These are phyloP conservation scores for Purpureocillium takamizusanense DNA, from an alignment of 2,329 filamentous ascomycete genomes.

Conservation along the genomic window DNA sequence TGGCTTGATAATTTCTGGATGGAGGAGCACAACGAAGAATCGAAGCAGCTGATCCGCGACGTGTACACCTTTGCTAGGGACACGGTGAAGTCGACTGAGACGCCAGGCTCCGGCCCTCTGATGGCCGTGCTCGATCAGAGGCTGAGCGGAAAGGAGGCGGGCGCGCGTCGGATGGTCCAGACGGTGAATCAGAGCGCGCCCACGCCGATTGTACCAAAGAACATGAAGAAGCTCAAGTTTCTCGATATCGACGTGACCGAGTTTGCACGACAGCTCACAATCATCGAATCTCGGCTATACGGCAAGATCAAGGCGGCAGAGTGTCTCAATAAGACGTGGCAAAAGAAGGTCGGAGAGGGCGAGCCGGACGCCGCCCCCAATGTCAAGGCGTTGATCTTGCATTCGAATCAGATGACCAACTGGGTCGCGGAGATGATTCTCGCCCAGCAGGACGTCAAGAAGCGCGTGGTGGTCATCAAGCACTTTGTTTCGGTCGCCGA, in stretches of 20 bases:
- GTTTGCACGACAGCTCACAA: conserved; percentile 94
- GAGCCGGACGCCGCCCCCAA: conserved; percentile 84
- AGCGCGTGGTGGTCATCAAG: conserved; percentile 94
- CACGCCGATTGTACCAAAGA: conserved; percentile 87
- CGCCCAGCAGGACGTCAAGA: conserved; percentile 88
- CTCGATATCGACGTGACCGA: conserved; percentile 92
- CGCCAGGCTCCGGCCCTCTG: conserved; percentile 75
- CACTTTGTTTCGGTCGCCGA: conserved; percentile 96
- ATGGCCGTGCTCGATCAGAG: conserved; percentile 85
- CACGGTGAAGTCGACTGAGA: conserved; percentile 86
- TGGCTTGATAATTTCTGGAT: conserved; percentile 99
- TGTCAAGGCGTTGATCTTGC: conserved; percentile 90
- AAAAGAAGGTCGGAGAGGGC: conserved; percentile 80
- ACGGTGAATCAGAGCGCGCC: conserved; percentile 78
- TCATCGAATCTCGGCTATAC: conserved; percentile 91
- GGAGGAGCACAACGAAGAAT: conserved; percentile 82
- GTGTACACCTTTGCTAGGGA: conserved; percentile 89
- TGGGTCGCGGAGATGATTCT: conserved; percentile 99
- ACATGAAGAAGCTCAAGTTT: conserved; percentile 99
- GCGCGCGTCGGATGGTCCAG: conserved; percentile 76
- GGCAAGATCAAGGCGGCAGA: conserved; percentile 94
- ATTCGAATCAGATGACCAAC: conserved; percentile 98
- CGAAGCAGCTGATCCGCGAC: conserved; percentile 73
- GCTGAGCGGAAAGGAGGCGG: conserved; percentile 77
- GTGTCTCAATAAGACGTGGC: conserved; percentile 97